Base-by-base conservation (phyloP, 2,329 filamentous ascomycete species). In the Cladobotryum protrusum region DNA sequence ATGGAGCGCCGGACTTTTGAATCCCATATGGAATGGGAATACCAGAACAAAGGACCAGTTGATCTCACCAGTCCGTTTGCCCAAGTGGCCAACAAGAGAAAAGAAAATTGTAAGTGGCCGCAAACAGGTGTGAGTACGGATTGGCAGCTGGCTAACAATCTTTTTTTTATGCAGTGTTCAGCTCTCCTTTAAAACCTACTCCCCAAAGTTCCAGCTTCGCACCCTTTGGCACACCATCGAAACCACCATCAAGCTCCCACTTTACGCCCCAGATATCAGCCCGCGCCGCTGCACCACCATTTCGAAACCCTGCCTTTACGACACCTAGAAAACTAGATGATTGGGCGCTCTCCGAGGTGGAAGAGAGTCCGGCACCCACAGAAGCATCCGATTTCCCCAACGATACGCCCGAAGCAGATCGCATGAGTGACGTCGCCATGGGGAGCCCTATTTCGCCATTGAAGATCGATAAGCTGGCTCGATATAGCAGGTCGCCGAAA, bases 21-120 rank as follows among this genome's bases (percentile, higher is more conserved):
- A 65, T 72, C 78, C 54, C 80, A 72, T 55, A 85, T 85, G 82
- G 82, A 85, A 59, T 85, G 79, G 78, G 79, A 85, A 62, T 85
- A 81, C 63, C 75, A 83, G 58, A 73, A 71, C 53, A 66, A 72
- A 53, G 65, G 75, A 2, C 80, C 79, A 15, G 65, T 81, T 53
- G 82, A 85, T 65, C 74, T 74, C 15, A 79, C 78, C 9, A 83
- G 81, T 55, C 82, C 82, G 2, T 85, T 84, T 63, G 72, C 76
- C 17, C 77, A 81, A 55, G 72, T 77, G 35, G 70, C 72, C 1
- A 73, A 66, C 59, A 64, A 60, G 44, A 62, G 64, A 39, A 61
- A 65, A 43, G 65, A 71, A 45, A 71, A 68, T 54, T 65, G 77
- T 78, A 52, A 56, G 71, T 67, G 24, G 4, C 24, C 24, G 24